phyloP scores from a whole-genome alignment of 768 basidiomycete species.

The Lactarius tabidus region DNA sequence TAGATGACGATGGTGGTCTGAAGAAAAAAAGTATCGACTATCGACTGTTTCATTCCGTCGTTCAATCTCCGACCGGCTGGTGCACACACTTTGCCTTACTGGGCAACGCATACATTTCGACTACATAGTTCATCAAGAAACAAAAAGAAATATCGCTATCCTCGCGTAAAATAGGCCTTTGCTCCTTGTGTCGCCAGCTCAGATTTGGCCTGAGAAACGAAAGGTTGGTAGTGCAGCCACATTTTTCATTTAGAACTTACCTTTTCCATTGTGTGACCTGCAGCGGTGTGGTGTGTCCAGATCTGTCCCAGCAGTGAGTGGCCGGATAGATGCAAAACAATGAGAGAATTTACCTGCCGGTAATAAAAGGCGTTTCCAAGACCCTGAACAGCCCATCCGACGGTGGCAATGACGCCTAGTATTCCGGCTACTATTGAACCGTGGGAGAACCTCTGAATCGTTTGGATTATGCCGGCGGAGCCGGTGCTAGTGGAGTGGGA shows the following conservation, averaged over 20 bases:
- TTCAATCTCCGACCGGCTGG: conserved; percentile 43
- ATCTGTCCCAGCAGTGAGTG: conserved; percentile 44
- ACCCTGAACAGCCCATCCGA: conserved; percentile 87
- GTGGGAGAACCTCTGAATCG: conserved; percentile 71
- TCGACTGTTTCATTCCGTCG: conserved; percentile 22
- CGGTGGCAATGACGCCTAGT: conserved; percentile 73
- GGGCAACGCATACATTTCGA: neutral
- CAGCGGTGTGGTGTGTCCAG: conserved; percentile 72
- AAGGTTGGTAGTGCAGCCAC: conserved; percentile 14
- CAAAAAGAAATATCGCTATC: conserved; percentile 40
- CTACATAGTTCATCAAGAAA: conserved; percentile 8
- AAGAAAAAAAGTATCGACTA: conserved; percentile 36
- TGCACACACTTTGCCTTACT: conserved; percentile 7
- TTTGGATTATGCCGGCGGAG: conserved; percentile 92
- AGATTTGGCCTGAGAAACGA: conserved; percentile 59
- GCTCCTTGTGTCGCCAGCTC: conserved; percentile 83
- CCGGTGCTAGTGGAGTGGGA: conserved; percentile 60
- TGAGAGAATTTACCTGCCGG: conserved; percentile 52
- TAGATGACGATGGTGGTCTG: conserved; percentile 61
- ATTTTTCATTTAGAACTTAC: conserved; percentile 36
- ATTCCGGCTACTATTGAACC: conserved; percentile 77
- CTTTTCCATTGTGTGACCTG: conserved; percentile 87
- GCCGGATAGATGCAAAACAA: conserved; percentile 14
- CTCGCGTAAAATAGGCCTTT: conserved; percentile 83
- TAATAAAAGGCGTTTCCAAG: conserved; percentile 78